Evolutionary conservation across 2,329 filamentous ascomycete genomes (phyloP), one percentile per base, ranked within the genome.

Genomic region (Pestalotiopsis sp.): DNA sequence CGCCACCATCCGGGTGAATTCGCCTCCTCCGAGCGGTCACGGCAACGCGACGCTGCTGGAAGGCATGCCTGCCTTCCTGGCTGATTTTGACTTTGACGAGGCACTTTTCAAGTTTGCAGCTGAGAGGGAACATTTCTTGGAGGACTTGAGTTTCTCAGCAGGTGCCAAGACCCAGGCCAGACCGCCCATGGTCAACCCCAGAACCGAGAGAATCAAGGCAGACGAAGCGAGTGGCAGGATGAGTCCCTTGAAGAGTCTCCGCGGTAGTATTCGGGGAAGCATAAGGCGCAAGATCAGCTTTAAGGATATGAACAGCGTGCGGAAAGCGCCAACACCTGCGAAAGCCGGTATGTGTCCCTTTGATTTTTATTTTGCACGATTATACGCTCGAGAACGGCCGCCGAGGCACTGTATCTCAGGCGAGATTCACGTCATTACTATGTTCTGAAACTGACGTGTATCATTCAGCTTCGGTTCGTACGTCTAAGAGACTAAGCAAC

Each of bases 281-380:
- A 92, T 99, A 75, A 90, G 95, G 72, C 90, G 96, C 79, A 94
- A 96, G 76, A 92, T 99, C 81, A 97, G 95, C 75, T 94, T 95
- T 80, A 89, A 91, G 74, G 96, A 98, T 76, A 97, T 98, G 93
- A 97, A 92, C 81, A 98, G 95, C 82, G 88, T 94, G 84, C 95
- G 95, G 84, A 91, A 94, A 80, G 93, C 96, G 76, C 91, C 94
- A 65, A 92, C 90, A 31, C 85, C 91, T 72, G 89, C 90, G 72
- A 91, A 93, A 81, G 88, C 92, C 83, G 87, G 92, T 93, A 86
- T 85, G 91, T 49, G 20, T 25, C 25, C 17, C 41, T 13, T 52
- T 7, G 13, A 27, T 6, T 13, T 49, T 5, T 64, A 20, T n/a
- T 20, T 36, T 62, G 27, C 31, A 17, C 36, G 14, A 31, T 39